Base-by-base conservation (phyloP, 352 stramenopile species). In the Globisporangium solare region DNA sequence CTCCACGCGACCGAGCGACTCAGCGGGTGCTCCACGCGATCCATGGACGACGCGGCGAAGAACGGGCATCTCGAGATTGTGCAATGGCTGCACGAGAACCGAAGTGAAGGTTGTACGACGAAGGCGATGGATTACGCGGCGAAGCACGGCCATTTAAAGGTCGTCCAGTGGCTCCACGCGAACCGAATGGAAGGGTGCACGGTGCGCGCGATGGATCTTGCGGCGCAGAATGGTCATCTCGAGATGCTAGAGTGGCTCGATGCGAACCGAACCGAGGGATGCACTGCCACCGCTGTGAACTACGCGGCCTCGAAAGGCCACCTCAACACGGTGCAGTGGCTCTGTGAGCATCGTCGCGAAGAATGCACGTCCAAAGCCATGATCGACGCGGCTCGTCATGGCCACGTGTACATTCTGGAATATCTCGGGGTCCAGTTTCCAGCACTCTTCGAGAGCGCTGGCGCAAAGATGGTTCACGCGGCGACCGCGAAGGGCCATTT, bases 181-280 rank as follows among this genome's bases (percentile, higher is more conserved):
- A 57, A 82, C 50, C 70, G 70, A 42, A 55, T 37, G 6, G 78
- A 74, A 45, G 73, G 74, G 10, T 84, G 73, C 59, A 84, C 75
- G 0, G 71, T 70, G 43, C 74, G 73, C 22, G 74, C 76, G n/a
- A 85, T 87, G 74, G 77, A 88, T 61, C 61, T 87, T 39, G 76
- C 77, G 3, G 75, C 77, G 6, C 76, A 86, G 56, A 82, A 80
- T 54, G 77, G 75, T 6, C 70, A 88, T 24, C 43, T 88, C 3
- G 63, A 76, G 15, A 70, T 88, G 41, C 50, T 89, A 40, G 63
- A 83, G 52, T 94, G 84, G 84, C 75, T 94, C 15, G 71, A 90
- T 43, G 62, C 63, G 11, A 67, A 92, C 56, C 74, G 81, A 13
- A 51, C 51, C 1, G 84, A 94, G 60, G 84, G 84, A 1, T 92